A percentile compares a stretch with the other conserved stretches of the same genome.
phyloP scores from a whole-genome alignment of 2,329 filamentous ascomycete species.

The Cylindrodendrum hubeiense region DNA sequence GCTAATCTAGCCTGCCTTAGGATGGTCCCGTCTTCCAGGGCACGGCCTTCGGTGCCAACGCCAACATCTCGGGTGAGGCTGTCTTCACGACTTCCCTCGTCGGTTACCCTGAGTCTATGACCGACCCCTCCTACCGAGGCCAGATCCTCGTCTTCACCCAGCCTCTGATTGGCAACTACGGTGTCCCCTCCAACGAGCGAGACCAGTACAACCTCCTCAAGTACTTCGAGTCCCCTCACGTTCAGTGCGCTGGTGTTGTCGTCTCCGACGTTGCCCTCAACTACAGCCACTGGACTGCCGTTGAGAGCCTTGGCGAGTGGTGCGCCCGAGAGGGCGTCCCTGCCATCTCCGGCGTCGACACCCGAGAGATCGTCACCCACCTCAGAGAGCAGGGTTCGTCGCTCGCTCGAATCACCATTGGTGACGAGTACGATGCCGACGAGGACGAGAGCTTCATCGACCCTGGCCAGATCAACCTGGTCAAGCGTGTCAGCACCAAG shows the following conservation, averaged over 20 bases:
- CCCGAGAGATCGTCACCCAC: conserved; percentile 94
- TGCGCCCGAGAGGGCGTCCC: conserved; percentile 96
- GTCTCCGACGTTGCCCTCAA: conserved; percentile 93
- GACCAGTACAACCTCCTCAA: conserved; percentile 93
- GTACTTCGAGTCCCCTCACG: conserved; percentile 98
- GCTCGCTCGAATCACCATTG: conserved; percentile 91
- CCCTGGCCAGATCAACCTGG: conserved; percentile 95
- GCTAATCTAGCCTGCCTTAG: conserved; percentile 54
- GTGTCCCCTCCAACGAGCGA: conserved; percentile 86
- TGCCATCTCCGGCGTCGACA: conserved; percentile 96
- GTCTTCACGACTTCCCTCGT: conserved; percentile 99
- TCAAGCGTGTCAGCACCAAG: conserved; percentile 97
- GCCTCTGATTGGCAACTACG: conserved; percentile 98
- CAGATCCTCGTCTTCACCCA: conserved; percentile 99
- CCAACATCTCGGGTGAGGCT: conserved; percentile 97
- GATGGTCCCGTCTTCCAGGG: conserved; percentile 97
- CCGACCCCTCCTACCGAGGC: conserved; percentile 87
- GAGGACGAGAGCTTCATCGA: conserved; percentile 97
- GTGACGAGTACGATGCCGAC: conserved; percentile 98
- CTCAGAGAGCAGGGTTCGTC: conserved; percentile 97
- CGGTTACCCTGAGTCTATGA: conserved; percentile 96
- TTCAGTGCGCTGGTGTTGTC: conserved; percentile 95
- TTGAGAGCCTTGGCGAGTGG: conserved; percentile 93
- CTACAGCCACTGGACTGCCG: conserved; percentile 99
- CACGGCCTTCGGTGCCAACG: conserved; percentile 95